Base-by-base conservation (phyloP, 495 filamentous ascomycete species). In the Haplographium delicatum region DNA sequence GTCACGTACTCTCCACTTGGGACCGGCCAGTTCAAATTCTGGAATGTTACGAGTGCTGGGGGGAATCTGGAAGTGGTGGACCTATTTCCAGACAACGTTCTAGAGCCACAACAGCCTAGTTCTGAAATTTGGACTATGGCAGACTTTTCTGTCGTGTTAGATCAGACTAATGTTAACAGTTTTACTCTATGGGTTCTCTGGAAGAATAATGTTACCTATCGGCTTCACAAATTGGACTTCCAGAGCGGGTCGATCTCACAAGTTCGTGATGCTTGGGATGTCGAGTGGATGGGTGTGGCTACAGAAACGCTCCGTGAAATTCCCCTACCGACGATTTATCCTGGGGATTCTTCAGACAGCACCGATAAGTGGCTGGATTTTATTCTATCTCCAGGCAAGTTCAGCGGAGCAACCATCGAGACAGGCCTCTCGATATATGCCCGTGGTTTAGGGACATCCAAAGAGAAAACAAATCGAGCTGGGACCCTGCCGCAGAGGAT, bases 11-110 rank as follows among this genome's bases (percentile, higher is more conserved):
- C 90, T 26, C 89, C 93, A 7, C 73, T 89, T 59, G 82, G 87
- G 50, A 73, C 89, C 62, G 88, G 89, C 20, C 82, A 89, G 56
- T 96, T 99, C 78, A 97, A 96, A 66, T 91, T 99, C 67, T 99
- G 91, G 89, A 82, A 78, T 44, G 76, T 90, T 2, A 74, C 76
- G 48, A 77, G 82, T 23, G 72, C 82, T 35, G 75, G 76, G 26
- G 78, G 78, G 16, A 75, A 74, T 5, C 62, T 87, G 6, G 77
- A 81, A 8, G 73, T 95, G 15, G 72, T 75, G 44, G 91, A 95
- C 60, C 65, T 88, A 19, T 88, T 82, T 45, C 72, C 85, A 0
- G 73, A 77, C 19, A 46, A 67, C 10, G 63, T 65, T 4, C 73
- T 99, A 23, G 69, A 81, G 35, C 89, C 94, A 0, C 75, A 68